phyloP scores from a whole-genome alignment of 208 protist species.

The Borovskyia barvae region DNA sequence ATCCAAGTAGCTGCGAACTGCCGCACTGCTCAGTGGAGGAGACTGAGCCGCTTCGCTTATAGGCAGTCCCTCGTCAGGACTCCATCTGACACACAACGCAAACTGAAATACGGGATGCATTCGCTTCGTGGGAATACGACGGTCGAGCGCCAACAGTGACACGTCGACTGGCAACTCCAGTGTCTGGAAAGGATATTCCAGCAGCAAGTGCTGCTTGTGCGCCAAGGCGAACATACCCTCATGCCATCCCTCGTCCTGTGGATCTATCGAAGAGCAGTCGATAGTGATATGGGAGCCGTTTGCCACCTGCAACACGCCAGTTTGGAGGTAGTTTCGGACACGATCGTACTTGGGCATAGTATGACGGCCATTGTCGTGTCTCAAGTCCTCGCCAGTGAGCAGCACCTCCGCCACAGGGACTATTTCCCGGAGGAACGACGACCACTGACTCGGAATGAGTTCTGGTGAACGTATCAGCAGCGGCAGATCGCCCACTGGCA shows the following conservation, averaged over 20 bases:
- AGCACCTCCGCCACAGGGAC: conserved; percentile 57
- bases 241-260: conserved; percentile 20
- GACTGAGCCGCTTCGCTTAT: conserved; percentile 17
- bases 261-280: conserved; percentile 39
- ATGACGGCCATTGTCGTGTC: conserved; percentile 12
- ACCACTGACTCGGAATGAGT: conserved; percentile 39
- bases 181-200: conserved; percentile 74
- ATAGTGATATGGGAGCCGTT: conserved; percentile 84
- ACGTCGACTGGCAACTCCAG: conserved; percentile 65
- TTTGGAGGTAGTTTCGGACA: conserved; percentile 53
- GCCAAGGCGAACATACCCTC: conserved; percentile 58
- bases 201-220: conserved; percentile 58
- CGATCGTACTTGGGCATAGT: conserved; percentile 48
- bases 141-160: conserved; percentile 49
- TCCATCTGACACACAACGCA: conserved; percentile 35
- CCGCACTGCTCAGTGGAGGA: conserved; percentile 1
- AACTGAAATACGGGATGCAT: conserved; percentile 41
- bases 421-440: conserved; percentile 33
- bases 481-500: conserved; percentile 78
- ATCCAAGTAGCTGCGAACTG: conserved; percentile 42
- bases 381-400: conserved; percentile 20
- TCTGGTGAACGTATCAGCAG: conserved; percentile 38
- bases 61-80: background rate
- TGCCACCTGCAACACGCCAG: conserved; percentile 71
- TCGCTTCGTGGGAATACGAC: background rate